Base-by-base conservation (phyloP, 1,284 basidiomycete genomes). In the Trametes versicolor region DNA sequence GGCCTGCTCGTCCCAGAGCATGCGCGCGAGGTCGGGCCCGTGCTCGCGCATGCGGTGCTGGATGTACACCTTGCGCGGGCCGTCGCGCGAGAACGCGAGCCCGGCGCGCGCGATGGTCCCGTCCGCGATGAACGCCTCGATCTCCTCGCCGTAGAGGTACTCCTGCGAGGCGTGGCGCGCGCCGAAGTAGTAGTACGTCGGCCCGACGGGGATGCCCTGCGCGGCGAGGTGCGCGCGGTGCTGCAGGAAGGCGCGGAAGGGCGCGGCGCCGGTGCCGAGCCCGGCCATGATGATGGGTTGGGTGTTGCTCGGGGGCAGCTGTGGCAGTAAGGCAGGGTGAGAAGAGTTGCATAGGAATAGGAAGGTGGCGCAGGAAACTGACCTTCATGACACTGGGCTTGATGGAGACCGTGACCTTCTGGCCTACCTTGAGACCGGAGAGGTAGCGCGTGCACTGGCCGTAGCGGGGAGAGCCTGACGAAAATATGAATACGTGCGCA, bases 371-470 rank as follows among this genome's bases (percentile, higher is more conserved):
- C n/a, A n/a, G n/a, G 8, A n/a, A 47, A 75, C 81, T 29, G 61
- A 95, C 93, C 87, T 98, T 99, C 97, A 99, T 99, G 54, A 99
- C 97, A 74, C 95, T 97, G 25, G 98, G 98, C 81, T 98, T 98
- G 81, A 99, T 93, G 21, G 96, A 98, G 19, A 98, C 97, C 1
- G 97, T 99, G 37, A 99, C 96, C 80, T 97, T 92, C 78, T 95
- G 93, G 37, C 98, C 98, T 29, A 92, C 79, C 74, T 87, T 87
- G 60, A 99, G 87, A 47, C 86, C 88, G 29, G 92, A 90, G 47
- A 99, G 90, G 80, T 99, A 99, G 70, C 96, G 88, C 3, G 98
- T 99, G 79, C 97, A 99, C 81, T 99, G 97, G 43, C 97, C 97
- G 79, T 88, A 98, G 68, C 95, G 89, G 32, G 84, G 84, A 51